Evolutionary conservation across 2,329 filamentous ascomycete genomes (phyloP), one percentile per base, ranked within the genome.

Genomic region (Sporothrix variecibatus): DNA sequence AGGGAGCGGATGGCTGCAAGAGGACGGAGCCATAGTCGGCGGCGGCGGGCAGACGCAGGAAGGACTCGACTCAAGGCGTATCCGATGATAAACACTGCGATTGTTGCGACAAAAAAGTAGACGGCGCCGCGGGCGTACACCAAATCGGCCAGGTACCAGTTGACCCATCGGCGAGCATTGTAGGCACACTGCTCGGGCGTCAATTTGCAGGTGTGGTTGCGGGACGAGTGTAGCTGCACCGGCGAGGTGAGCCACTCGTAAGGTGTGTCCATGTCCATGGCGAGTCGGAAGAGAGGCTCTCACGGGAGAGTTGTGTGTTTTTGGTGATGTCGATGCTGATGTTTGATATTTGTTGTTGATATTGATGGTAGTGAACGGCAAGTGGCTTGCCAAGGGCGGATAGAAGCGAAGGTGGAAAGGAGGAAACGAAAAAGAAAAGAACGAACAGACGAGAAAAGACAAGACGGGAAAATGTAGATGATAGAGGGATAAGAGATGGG

Each of bases 131-230:
- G 74, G n/a, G 38, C 74, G 28, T 73, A 74, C 2, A 74, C 65
- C 1, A 71, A 28, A 43, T 73, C 74, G 20, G 71, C 74, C 1
- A 71, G 15, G 65, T 74, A 75, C 73, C 72, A 71, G 43, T 74
- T 73, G 72, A 75, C 70, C 86, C 86, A 88, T 76, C 83, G 82
- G n/a, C 82, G 79, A 28, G 74, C 79, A 69, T 86, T 84, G 75
- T 82, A 87, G 15, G 80, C 81, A 76, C 86, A 88, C 76, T 87
- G 81, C 72, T 82, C 83, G 0, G 82, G 78, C 0, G 81, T 85
- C 74, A 85, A 77, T 1, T 73, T 79, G 74, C 82, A 83, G 5
- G 78, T 79, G 9, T 80, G 78, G 1, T 46, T 15, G 34, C 83
- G 80, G 51, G 78, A 82, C 1, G 81, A 82, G 76, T 85, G 81